phyloP scores from a whole-genome alignment of 2,329 filamentous ascomycete species.

The Mycosphaerella sp. region DNA sequence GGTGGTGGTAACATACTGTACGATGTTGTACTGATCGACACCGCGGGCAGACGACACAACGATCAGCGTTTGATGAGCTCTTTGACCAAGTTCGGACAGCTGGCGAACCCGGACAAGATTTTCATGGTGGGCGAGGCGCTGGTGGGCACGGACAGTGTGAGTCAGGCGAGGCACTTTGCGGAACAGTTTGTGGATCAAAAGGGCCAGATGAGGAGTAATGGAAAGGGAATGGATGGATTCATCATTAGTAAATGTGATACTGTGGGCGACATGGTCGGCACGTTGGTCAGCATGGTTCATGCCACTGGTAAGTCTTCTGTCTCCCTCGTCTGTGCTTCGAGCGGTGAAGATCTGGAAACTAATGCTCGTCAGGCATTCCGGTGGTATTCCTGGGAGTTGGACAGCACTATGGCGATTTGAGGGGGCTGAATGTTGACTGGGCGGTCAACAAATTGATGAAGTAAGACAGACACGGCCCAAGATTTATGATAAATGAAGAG shows the following conservation, averaged over 20 bases:
- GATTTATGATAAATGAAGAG: background rate
- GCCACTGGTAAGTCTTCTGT: constrained; percentile 53
- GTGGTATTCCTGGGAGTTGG: constrained; percentile 82
- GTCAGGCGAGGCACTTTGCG: constrained; percentile 95
- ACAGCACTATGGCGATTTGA: constrained; percentile 61
- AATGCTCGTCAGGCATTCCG: constrained; percentile 57
- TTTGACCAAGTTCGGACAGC: constrained; percentile 93
- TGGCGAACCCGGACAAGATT: constrained; percentile 95
- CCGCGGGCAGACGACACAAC: constrained; percentile 89
- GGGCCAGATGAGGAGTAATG: constrained; percentile 40
- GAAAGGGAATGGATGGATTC: constrained; percentile 83
- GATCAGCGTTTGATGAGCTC: constrained; percentile 94
- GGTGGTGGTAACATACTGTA: constrained; percentile 43
- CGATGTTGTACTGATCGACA: constrained; percentile 95
- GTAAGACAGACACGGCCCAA: constrained; percentile 3
- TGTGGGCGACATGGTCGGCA: constrained; percentile 97
- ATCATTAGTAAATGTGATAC: constrained; percentile 99
- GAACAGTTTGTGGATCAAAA: constrained; percentile 59
- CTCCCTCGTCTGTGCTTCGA: constrained; percentile 31
- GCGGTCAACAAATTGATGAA: constrained; percentile 57
- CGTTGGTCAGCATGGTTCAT: constrained; percentile 93
- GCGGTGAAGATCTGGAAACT: background rate
- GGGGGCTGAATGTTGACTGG: constrained; percentile 59
- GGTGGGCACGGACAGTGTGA: constrained; percentile 90
- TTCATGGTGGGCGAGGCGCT: constrained; percentile 94